Conservation (phyloP, 2,329 filamentous ascomycete genomes). For the Huntiella bhutanensis region DNA sequence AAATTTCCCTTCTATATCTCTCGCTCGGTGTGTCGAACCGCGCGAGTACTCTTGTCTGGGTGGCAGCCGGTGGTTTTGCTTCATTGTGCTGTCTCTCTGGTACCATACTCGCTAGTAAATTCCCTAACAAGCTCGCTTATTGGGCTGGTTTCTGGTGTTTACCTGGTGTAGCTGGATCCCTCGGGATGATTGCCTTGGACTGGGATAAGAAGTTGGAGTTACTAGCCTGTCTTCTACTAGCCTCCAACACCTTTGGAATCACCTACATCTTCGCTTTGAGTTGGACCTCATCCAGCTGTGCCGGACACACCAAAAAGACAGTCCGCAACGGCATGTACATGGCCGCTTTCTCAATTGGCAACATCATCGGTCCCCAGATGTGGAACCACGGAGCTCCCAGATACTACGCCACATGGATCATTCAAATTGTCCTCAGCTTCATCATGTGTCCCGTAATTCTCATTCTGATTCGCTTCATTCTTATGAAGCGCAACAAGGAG, state of each 20-base stretch:
- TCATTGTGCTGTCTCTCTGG: slow-evolving; percentile 10
- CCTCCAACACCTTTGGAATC: slow-evolving; percentile 12
- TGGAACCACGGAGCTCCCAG: slow-evolving; percentile 17
- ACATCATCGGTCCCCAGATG: slow-evolving; percentile 21
- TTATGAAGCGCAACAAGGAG: background rate
- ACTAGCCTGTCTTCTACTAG: slow-evolving; percentile 16
- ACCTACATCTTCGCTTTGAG: slow-evolving; percentile 17
- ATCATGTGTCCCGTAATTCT: background rate
- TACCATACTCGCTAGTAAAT: slow-evolving; percentile 12
- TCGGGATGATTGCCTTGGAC: slow-evolving; percentile 16
- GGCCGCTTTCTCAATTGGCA: slow-evolving; percentile 19
- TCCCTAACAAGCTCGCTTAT: slow-evolving; percentile 13
- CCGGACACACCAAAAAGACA: slow-evolving; percentile 25
- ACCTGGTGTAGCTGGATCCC: slow-evolving; percentile 15
- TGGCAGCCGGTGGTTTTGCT: slow-evolving; percentile 1
- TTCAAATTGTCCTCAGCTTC: slow-evolving; percentile 14
- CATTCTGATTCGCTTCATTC: background rate
- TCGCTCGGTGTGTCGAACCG: slow-evolving; percentile 20
- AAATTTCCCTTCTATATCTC: slow-evolving; percentile 21
- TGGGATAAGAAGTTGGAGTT: slow-evolving; percentile 15
- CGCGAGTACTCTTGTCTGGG: slow-evolving; percentile 21
- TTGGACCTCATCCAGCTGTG: slow-evolving; percentile 20
- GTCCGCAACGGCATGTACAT: slow-evolving; percentile 23
- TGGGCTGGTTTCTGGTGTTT: slow-evolving; percentile 15
- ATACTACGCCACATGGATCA: slow-evolving; percentile 16